phyloP scores from a whole-genome alignment of 352 stramenopile species.

The Phytophthora litchii region DNA sequence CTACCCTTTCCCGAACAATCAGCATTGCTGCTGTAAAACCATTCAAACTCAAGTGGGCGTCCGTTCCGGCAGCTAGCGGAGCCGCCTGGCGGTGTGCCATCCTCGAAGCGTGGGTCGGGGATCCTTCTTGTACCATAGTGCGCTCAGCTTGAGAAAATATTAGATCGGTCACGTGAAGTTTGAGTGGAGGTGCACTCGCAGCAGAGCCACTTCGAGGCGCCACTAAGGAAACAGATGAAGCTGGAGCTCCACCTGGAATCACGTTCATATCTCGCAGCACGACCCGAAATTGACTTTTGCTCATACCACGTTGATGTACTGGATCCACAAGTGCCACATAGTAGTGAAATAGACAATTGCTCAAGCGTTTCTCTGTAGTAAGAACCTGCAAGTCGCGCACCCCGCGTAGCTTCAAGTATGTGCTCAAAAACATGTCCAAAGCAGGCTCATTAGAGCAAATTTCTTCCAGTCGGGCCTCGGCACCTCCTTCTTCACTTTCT shows the following conservation, averaged over 20 bases:
- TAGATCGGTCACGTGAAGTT: slow-evolving; percentile 66
- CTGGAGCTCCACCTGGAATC: slow-evolving; percentile 32
- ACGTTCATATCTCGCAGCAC: slow-evolving; percentile 59
- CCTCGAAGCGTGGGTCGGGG: slow-evolving; percentile 27
- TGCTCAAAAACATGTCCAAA: slow-evolving; percentile 64
- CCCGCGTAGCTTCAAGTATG: slow-evolving; percentile 51
- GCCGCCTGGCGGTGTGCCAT: slow-evolving; percentile 37
- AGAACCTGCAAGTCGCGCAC: slow-evolving; percentile 58
- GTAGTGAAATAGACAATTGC: slow-evolving; percentile 73
- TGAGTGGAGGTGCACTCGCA: slow-evolving; percentile 39
- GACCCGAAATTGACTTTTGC: slow-evolving; percentile 69
- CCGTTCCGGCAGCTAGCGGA: slow-evolving; percentile 12
- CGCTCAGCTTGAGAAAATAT: slow-evolving; percentile 63
- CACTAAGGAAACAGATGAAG: slow-evolving; percentile 16
- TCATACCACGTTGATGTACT: slow-evolving; percentile 48
- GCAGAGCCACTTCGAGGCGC: slow-evolving; percentile 17
- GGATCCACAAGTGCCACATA: slow-evolving; percentile 65
- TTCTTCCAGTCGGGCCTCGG: slow-evolving; percentile 45
- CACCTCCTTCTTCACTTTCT: slow-evolving; percentile 30
- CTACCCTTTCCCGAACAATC: slow-evolving; percentile 59
- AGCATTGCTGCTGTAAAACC: slow-evolving; percentile 65
- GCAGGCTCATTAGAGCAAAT: slow-evolving; percentile 62
- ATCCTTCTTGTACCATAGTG: slow-evolving; percentile 40
- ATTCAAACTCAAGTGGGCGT: slow-evolving; percentile 38
- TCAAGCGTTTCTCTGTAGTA: slow-evolving; percentile 64